phyloP scores from a whole-genome alignment of 176 grass and related monocot species.

The Alopecurus myosuroides region DNA sequence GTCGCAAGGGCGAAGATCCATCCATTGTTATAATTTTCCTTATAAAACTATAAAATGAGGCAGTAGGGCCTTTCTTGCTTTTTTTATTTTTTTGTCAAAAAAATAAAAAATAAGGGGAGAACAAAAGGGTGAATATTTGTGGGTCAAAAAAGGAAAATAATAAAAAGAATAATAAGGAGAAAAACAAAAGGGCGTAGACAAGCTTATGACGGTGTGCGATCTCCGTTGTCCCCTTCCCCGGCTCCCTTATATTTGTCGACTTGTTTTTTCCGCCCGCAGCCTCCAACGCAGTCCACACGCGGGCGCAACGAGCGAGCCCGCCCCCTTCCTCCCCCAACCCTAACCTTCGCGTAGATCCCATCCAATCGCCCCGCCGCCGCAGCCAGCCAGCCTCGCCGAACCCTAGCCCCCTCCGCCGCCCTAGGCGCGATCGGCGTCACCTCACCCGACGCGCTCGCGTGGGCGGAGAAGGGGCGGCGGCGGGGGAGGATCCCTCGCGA shows the following conservation, averaged over 20 bases:
- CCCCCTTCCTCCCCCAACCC: constrained; percentile 15
- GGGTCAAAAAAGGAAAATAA: no score
- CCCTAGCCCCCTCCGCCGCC: neutral
- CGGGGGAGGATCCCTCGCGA: neutral
- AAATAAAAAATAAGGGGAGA: no score
- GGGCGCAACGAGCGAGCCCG: neutral
- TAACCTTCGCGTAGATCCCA: constrained; percentile 32
- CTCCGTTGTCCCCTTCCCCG: neutral
- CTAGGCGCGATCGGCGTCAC: constrained; percentile 1
- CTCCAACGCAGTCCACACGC: constrained; percentile 18
- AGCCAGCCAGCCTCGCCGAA: neutral
- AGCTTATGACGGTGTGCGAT: neutral
- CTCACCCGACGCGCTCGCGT: neutral
- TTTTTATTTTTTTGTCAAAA: no score
- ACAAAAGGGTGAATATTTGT: no score
- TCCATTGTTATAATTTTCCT: no score
- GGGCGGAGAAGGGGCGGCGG: neutral
- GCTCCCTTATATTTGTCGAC: neutral
- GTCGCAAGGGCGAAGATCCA: no score
- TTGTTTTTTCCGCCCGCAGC: neutral
- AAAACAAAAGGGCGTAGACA: neutral
- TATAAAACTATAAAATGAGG: no score
- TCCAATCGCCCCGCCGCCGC: constrained; percentile 9
- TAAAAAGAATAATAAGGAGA: neutral
- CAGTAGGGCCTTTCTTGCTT: no score